These are phyloP conservation scores for Coniferiporia sulphurascens DNA, from an alignment of 1,284 basidiomycete genomes.

Conservation along the genomic window DNA sequence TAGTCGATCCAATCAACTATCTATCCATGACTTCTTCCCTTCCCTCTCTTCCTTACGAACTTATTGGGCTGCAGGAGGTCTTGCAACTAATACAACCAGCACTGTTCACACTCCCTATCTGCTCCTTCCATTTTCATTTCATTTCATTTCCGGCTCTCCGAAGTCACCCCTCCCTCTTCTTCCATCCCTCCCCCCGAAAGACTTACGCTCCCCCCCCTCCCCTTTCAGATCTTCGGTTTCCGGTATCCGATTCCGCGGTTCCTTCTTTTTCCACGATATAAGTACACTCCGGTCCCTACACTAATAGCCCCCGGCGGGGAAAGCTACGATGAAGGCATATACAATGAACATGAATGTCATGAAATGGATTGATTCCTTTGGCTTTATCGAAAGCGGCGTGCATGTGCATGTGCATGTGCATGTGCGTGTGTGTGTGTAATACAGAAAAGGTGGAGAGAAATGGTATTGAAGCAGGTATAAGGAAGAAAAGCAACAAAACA, in stretches of 20 bases:
- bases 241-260: neutral
- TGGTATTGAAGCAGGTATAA: too few relatives aligned
- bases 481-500: too few relatives aligned
- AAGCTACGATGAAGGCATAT: neutral
- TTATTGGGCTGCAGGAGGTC: neutral
- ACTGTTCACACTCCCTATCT: neutral
- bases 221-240: neutral
- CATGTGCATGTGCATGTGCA: neutral
- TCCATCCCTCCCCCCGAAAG: too few relatives aligned
- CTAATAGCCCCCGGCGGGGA: neutral
- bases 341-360: neutral
- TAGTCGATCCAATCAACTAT: neutral
- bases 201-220: too few relatives aligned
- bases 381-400: neutral
- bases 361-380: neutral
- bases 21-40: neutral
- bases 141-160: neutral
- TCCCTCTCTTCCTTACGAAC: neutral
- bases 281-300: neutral
- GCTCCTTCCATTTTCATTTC: neutral
- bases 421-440: neutral
- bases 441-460: too few relatives aligned
- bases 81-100: neutral
- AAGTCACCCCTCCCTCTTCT: too few relatives aligned
- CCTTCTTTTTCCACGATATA: neutral